Evolutionary conservation across 1,284 basidiomycete genomes (phyloP), one percentile per base, ranked within the genome.

Genomic region (Cryptococcus floricola): DNA sequence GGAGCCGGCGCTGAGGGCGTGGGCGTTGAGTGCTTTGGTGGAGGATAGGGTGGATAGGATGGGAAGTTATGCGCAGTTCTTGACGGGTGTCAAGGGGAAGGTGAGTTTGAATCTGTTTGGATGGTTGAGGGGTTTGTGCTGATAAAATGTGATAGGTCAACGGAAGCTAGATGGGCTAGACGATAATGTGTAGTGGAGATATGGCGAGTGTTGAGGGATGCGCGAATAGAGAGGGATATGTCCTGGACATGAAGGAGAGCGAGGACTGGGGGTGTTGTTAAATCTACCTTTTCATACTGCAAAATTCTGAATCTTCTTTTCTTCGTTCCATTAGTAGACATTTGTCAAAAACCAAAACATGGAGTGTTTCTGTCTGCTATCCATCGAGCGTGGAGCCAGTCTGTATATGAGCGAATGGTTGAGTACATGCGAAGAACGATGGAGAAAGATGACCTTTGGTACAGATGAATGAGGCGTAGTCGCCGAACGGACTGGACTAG

Each of bases 11-110:
- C 80, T 98, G 71, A 82, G 94, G 58, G 83, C 92, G 63, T 98
- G 94, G 94, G 96, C 95, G 0, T 82, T 99, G 63, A 93, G 90
- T 71, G 84, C 87, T 73, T 83, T 99, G 67, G 88, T 98, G 67
- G 94, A 98, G 79, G 96, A 98, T 77, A 86, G 96, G 57, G 88
- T 91, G 69, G 96, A 98, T 76, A 86, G 90, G 62, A 82, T 93
- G 70, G 91, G 91, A 47, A 95, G 91, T 74, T 99, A 98, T 78
- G 87, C 91, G 69, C 95, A 98, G 77, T 98, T 91, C 75, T 81
- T 94, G 64, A 82, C 81, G 44, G 83, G 85, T 63, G 73, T 90
- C 56, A 87, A 87, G 75, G 87, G 88, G 73, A 89, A 87, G 82
- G 87, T 85, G 61, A 64, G 74, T 67, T 27, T 28, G n/a, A 4